Evolutionary conservation across 1,139 yeast genomes (phyloP), one percentile per base, ranked within the genome.

Genomic region (Fermentozyma sake): DNA sequence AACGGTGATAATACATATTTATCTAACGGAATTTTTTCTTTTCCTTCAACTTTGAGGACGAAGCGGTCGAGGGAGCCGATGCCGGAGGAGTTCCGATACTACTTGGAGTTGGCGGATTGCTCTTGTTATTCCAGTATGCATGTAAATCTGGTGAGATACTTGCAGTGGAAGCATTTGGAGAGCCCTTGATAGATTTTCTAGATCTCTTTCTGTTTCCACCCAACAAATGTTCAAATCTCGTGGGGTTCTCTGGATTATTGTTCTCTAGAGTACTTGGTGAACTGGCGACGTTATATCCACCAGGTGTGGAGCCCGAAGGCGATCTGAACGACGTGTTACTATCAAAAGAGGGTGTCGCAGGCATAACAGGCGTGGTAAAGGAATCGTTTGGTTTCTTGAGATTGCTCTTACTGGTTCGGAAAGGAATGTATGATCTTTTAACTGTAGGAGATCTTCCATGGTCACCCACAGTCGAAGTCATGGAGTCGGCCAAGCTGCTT

Each of bases 401-500:
- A 27, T 22, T 46, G 28, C 38, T 41, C 31, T 60, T 49, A 23
- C 61, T 56, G 30, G 52, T 56, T 30, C 70, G 44, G 44, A 67
- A 67, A n/a, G 73, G 72, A 29, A 67, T 58, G 36, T 65, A 66
- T 6, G 70, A 64, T 29, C 64, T 43, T 33, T 57, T 61, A 8
- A 55, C 38, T 10, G 38, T 39, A 7, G 44, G 33, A 1, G 51
- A 34, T 4, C 41, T 27, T 2, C 33, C 29, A 12, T 31, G 42
- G 12, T 40, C 43, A 5, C 41, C 42, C 22, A 40, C 32, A 20
- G 47, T 46, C 5, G 46, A 34, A 1, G 52, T 44, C 41, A 72
- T 71, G 3, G 79, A 69, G 38, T 78, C 85, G 0, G 80, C 87
- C 42, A 84, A 61, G 17, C 83, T 73, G 6, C 81, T 78, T 47